These are phyloP conservation scores for Haplosporangium sp. DNA, from an alignment of 371 early-diverging fungal genomes.

Conservation along the genomic window DNA sequence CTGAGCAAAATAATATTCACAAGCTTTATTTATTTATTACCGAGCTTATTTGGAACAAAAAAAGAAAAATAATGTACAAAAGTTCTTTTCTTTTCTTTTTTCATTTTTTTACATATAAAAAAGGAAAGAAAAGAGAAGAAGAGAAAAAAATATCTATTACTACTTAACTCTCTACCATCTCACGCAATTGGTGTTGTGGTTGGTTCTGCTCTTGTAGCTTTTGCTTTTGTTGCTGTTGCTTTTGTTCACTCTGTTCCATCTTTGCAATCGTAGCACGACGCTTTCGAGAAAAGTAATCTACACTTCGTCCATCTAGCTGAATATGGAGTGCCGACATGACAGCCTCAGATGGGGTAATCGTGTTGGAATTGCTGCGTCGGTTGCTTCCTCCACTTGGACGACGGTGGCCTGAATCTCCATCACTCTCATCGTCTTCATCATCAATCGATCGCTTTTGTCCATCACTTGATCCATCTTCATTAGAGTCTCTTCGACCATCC, in stretches of 20 bases:
- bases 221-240: slow-evolving; percentile 25
- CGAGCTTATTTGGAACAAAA: background rate
- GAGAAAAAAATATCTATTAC: background rate
- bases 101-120: background rate
- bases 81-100: no score
- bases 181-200: background rate
- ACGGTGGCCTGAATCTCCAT: slow-evolving; percentile 2
- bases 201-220: slow-evolving; percentile 13
- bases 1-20: no score
- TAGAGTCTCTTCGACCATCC: slow-evolving; percentile 16
- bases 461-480: slow-evolving; percentile 18
- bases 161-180: background rate
- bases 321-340: slow-evolving; percentile 52
- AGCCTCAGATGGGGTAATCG: slow-evolving; percentile 41
- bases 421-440: slow-evolving; percentile 19
- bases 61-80: background rate
- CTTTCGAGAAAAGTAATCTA: slow-evolving; percentile 53
- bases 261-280: slow-evolving; percentile 47
- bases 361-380: slow-evolving; percentile 19
- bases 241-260: slow-evolving; percentile 34
- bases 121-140: background rate
- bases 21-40: background rate
- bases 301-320: slow-evolving; percentile 53
- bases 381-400: slow-evolving; percentile 12
- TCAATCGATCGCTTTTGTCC: slow-evolving; percentile 43